Evolutionary conservation across 2,329 filamentous ascomycete genomes (phyloP), one percentile per base, ranked within the genome.

Genomic region (Colletotrichum graminicola): DNA sequence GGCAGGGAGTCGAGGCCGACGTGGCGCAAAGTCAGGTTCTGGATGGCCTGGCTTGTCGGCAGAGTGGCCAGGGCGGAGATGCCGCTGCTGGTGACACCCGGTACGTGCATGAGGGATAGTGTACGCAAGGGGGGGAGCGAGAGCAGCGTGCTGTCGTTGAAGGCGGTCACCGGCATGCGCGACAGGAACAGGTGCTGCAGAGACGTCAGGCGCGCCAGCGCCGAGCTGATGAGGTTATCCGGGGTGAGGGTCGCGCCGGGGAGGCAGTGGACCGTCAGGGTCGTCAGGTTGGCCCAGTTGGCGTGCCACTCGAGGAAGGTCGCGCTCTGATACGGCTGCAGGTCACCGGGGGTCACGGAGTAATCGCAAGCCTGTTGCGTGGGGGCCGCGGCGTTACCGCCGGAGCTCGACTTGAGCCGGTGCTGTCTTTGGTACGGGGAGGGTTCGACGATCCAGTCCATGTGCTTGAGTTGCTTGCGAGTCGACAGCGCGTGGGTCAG

Each of bases 111-210:
- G 11, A 92, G 82, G 0, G 88, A 85, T 6, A 92, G 83, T 11
- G 84, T 87, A 64, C 84, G 82, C 7, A 92, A 82, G 1, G 84
- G 77, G 2, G 89, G 89, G 1, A 92, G 81, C 0, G 84, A 81
- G 32, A 89, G 79, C 10, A 92, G 83, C 52, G 84, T 86, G 5
- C 79, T 78, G 76, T 91, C 88, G 77, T 87, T 85, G 77, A 92
- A 91, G 26, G 87, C 83, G n/a, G 83, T 83, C 7, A 82, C 78
- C 0, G 89, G 85, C 2, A 92, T 80, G 63, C 85, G 84, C 26
- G 88, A 90, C 21, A 92, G 80, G 75, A 90, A 84, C n/a, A 92
- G 81, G 71, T 88, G 85, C 74, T 88, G 83, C 29, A 92, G 84
- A 0, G 84, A 83, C 0, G 89, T 87, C 39, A 92, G 82, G 26